Evolutionary conservation across 2,329 filamentous ascomycete species (phyloP), one percentile per base, ranked within the genome.

Genomic region (Periconia digitata): DNA sequence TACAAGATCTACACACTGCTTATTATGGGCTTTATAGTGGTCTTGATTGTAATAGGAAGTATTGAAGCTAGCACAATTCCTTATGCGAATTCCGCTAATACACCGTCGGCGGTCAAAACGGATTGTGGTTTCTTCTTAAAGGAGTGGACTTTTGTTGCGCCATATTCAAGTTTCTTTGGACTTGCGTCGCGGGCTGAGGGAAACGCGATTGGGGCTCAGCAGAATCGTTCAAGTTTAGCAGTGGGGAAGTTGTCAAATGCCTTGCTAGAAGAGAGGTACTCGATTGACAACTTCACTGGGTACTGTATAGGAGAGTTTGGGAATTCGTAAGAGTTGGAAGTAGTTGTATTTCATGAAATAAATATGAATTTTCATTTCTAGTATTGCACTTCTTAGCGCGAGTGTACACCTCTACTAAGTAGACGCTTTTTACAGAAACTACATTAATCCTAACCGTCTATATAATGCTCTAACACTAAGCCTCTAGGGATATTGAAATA

Each of bases 1-100:
- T 55, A 58, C 40, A 54, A 46, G 40, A 17, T 55, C 10, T 56
- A 58, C 20, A 56, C 49, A 7, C 2, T 55, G 4, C n/a, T 47
- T 12, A 20, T 53, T n/a, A 23, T 53, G 6, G 34, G 13, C 2
- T 36, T 49, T 17, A 40, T 49, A 35, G 1, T 51, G 3, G 44
- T 34, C 6, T 10, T 53, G 18, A 40, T 57, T 8, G 20, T 47
- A 8, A 15, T 53, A 23, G 49, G 47, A 44, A 44, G 46, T 17
- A 48, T 55, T 13, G 50, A 57, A 32, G 55, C 54, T 15, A 50
- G 44, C 8, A 27, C 13, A 40, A 10, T 6, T 13, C 50, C 50
- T 15, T 29, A 20, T 21, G 50, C 46, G 15, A 13, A 15, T 10
- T 53, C 49, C 23, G 23, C 40, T 13, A 53, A 43, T 40, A 13